These are phyloP conservation scores for Mortierella sp. DNA, from an alignment of 371 early-diverging fungal genomes.

Conservation along the genomic window DNA sequence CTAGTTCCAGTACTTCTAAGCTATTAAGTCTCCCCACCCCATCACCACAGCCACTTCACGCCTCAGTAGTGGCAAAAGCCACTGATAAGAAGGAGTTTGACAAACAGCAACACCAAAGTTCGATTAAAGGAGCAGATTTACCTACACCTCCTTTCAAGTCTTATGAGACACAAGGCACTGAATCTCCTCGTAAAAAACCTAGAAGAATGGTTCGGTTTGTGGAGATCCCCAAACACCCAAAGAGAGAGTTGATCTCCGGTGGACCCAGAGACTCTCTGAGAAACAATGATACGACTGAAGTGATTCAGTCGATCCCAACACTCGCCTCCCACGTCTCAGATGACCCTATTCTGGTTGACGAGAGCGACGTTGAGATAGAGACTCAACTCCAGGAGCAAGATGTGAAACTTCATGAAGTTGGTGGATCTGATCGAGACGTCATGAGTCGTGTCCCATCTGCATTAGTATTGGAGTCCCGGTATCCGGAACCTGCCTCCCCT, in stretches of 20 bases:
- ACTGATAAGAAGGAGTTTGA: neutral
- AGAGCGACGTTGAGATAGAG: neutral
- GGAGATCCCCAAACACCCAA: constrained; percentile 6
- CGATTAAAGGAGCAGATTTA: neutral
- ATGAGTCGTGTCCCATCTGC: neutral
- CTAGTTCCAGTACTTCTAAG: neutral
- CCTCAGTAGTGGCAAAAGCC: neutral
- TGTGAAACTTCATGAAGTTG: neutral
- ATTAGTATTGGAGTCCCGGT: constrained; percentile 1
- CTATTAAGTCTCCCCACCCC: neutral
- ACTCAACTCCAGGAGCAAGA: neutral
- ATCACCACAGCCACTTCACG: neutral
- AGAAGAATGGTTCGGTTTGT: constrained; percentile 7
- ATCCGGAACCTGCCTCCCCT: constrained; percentile 44
- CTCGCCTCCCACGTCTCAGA: constrained; percentile 3
- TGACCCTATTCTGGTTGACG: constrained; percentile 18
- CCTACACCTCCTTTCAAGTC: neutral
- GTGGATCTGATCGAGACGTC: neutral
- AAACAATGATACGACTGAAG: neutral
- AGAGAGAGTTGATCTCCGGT: too few relatives aligned
- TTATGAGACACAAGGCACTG: neutral
- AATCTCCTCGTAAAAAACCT: neutral
- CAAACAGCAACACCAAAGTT: neutral
- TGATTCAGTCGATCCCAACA: neutral
- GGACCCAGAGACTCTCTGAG: neutral